Percentiles rank a stretch among this genome's conserved stretches.
Conservation (phyloP, 2,329 filamentous ascomycete species). For the Calonectria fujianensis region DNA sequence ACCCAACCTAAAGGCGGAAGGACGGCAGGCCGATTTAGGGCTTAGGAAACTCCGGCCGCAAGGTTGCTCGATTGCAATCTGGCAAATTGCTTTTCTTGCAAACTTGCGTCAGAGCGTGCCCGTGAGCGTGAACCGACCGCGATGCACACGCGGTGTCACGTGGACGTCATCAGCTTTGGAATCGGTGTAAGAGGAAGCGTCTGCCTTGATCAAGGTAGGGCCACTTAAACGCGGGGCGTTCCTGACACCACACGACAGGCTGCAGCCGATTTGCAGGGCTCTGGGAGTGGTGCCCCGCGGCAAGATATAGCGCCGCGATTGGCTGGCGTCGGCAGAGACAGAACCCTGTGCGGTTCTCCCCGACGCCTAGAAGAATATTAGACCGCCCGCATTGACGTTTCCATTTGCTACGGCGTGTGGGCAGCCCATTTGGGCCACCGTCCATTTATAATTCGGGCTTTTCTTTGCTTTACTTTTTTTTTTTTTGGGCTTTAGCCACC, state of each 20-base stretch:
- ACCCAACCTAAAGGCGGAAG: neutral
- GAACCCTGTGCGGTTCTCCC: constrained; percentile 53
- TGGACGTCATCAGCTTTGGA: constrained; percentile 33
- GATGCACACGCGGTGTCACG: constrained; percentile 54
- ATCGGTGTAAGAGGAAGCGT: constrained; percentile 32
- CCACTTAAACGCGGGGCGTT: constrained; percentile 62
- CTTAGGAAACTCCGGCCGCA: neutral
- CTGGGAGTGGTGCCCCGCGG: constrained; percentile 57
- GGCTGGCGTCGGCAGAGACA: constrained; percentile 42
- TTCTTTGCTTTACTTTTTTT: neutral
- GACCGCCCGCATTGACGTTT: constrained; percentile 37
- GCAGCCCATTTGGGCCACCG: constrained; percentile 11
- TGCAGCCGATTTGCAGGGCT: constrained; percentile 59
- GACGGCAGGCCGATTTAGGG: neutral
- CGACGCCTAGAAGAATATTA: constrained; percentile 42
- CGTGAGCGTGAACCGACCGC: constrained; percentile 41
- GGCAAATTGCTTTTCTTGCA: neutral
- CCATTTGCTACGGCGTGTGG: constrained; percentile 26
- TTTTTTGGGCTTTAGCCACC: constrained; percentile 19
- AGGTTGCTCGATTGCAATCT: neutral
- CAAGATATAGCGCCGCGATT: constrained; percentile 47
- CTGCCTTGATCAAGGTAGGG: constrained; percentile 38
- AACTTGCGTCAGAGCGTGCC: constrained; percentile 17
- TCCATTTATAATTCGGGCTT: constrained; percentile 9
- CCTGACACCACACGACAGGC: constrained; percentile 59